Base-by-base conservation (phyloP, 1,139 yeast species). In the Geotrichum aggregatum region DNA sequence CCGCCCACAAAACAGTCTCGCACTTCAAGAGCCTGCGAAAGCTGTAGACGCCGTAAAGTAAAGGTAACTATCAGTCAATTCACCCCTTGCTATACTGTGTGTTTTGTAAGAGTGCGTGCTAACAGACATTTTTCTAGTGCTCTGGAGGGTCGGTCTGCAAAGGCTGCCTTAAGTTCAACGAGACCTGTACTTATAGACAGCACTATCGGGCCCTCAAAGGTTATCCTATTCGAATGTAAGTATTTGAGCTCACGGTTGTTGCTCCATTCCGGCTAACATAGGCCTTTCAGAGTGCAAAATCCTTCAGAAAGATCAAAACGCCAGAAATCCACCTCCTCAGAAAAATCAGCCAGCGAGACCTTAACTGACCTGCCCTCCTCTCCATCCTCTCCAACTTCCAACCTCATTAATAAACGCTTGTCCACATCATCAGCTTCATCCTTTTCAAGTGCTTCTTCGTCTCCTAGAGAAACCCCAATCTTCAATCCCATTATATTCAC, bases 31-130 rank as follows among this genome's bases (percentile, higher is more conserved):
- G 85, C 84, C 3, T 81, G 86, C 62, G 83, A 80, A 60, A 77
- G 76, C 51, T 81, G 86, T 61, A 70, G 84, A 22, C 76, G 74
- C 57, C 78, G 81, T 56, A 80, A 81, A 62, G 82, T 81, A 55
- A 79, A 79, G 38, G 51, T 48, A 41, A 18, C 28, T 22, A 38
- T 5, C 19, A 36, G 4, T 5, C 5, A 34, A 14, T 19, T 19
- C 34, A 26, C 1, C 14, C 24, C 19, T 16, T 19, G 10, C 18
- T 6, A 4, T 14, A 14, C 11, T 22, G 28, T n/a, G n/a, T n/a
- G n/a, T n/a, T n/a, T n/a, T n/a, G n/a, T n/a, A 16, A 16, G 5
- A 33, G 3, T 6, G 16, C 35, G 24, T 19, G 14, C 41, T 38
- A 6, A 38, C 16, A 38, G 13, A 3, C 8, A 3, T 14, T 5